These are phyloP conservation scores for Ajuga chamaepitys DNA, from an alignment of 257 asterid genomes.

Conservation along the genomic window DNA sequence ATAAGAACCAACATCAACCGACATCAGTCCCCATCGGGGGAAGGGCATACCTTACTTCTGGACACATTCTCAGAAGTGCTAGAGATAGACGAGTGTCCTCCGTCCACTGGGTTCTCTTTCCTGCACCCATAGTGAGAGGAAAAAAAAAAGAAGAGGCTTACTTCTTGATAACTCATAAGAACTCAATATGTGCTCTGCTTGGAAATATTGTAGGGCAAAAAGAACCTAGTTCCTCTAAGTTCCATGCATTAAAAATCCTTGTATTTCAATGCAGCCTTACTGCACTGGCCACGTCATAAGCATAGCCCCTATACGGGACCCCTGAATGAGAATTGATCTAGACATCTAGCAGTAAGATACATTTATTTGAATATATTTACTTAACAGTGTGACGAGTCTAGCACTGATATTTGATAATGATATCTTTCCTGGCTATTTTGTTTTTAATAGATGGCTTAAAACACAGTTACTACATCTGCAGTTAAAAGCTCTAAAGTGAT, in stretches of 20 bases:
- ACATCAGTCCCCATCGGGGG: conserved; percentile 7
- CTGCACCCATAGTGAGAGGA: conserved; percentile 28
- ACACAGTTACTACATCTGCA: not conserved
- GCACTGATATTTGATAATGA: not conserved
- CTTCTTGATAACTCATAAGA: no score
- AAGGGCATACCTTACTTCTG: conserved; percentile 57
- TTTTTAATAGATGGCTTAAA: not conserved
- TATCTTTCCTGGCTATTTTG: not conserved
- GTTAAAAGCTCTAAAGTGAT: not conserved
- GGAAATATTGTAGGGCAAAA: no score
- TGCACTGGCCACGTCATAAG: no score
- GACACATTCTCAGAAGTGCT: conserved; percentile 34
- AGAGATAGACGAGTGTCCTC: no score
- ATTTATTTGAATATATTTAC: not conserved
- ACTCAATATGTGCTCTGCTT: no score
- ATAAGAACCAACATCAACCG: not conserved
- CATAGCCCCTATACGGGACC: not conserved
- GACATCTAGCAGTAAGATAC: not conserved
- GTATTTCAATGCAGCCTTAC: no score
- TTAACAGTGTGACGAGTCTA: no score
- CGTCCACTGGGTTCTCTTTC: conserved; percentile 42
- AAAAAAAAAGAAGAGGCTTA: not conserved
- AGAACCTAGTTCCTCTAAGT: no score
- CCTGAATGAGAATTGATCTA: not conserved
- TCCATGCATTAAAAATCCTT: no score